Base-by-base conservation (phyloP, 768 basidiomycete genomes). In the Auricularia auricula-judae region DNA sequence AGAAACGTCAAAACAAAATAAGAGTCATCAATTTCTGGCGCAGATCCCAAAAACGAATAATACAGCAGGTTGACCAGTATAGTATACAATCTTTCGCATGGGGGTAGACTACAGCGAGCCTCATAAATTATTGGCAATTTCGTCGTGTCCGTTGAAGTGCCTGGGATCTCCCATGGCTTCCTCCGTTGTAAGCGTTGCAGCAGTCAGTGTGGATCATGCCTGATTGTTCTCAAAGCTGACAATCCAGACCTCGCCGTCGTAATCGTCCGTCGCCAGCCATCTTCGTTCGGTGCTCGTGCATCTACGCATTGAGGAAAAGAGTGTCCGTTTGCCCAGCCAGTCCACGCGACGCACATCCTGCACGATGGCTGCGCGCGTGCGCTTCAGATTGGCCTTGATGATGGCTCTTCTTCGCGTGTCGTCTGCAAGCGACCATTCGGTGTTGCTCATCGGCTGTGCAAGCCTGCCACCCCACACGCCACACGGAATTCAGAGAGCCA, bases 281-380 rank as follows among this genome's bases (percentile, higher is more conserved):
- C 56, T 21, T 14, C 56, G 18, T 29, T 59, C 56, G 16, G 56
- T 33, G 56, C 56, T 59, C 56, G 56, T 59, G 29, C 56, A 59
- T 23, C 12, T 59, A 23, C 56, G 56, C 56, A 59, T 59, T 4
- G 29, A 59, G 16, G 56, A 59, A 29, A 89, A 89, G 44, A 82
- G 72, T 8, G 82, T 83, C 36, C 68, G 70, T 43, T 83, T 82
- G 4, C 86, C 88, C 5, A 89, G 69, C 75, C 79, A 86, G 72
- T 89, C 88, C 8, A 89, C 81, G 67, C 88, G 74, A 72, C 79
- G 84, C 60, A 83, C 66, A 36, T 60, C 51, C 63, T 63, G 65
- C 54, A 64, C 68, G 35, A 53, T 43, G 8, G 47, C 62, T 14
- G 61, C 63, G 33, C 53, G 53, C 34, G 65, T 54, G 21, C 67